Percentiles rank a stretch among this genome's conserved stretches.
phyloP scores from a whole-genome alignment of 2,329 filamentous ascomycete genomes.

The Gnomoniopsis sp. region DNA sequence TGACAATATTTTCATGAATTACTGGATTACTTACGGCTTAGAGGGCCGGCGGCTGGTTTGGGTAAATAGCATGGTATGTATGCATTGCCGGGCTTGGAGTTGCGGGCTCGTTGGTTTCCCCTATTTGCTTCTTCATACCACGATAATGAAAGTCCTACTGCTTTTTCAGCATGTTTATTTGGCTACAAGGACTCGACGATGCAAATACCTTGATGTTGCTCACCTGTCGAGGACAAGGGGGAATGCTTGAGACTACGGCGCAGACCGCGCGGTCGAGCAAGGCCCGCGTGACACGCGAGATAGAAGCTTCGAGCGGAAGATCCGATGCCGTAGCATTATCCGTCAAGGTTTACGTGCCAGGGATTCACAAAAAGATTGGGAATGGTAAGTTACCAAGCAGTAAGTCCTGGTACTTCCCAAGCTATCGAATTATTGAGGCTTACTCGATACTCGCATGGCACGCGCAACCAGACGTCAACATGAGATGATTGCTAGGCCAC shows the following conservation, averaged over 20 bases:
- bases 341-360: not conserved
- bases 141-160: not conserved
- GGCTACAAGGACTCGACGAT: not conserved
- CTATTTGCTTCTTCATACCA: not conserved
- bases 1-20: conserved; percentile 27
- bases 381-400: not conserved
- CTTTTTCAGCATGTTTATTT: not conserved
- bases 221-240: no score
- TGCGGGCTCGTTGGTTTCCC: not conserved
- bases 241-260: no score
- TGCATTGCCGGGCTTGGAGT: conserved; percentile 7
- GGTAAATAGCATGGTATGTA: not conserved
- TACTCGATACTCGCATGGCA: not conserved
- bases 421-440: conserved; percentile 5
- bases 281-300: no score
- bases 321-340: no score
- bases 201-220: not conserved
- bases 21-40: not conserved
- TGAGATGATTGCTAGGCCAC: not conserved
- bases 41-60: not conserved
- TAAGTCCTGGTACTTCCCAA: not conserved
- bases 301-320: no score
- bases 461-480: not conserved
- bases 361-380: no score
- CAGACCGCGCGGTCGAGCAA: not conserved